phyloP scores from a whole-genome alignment of 2,329 filamentous ascomycete genomes.

The Lecanosticta acicola region DNA sequence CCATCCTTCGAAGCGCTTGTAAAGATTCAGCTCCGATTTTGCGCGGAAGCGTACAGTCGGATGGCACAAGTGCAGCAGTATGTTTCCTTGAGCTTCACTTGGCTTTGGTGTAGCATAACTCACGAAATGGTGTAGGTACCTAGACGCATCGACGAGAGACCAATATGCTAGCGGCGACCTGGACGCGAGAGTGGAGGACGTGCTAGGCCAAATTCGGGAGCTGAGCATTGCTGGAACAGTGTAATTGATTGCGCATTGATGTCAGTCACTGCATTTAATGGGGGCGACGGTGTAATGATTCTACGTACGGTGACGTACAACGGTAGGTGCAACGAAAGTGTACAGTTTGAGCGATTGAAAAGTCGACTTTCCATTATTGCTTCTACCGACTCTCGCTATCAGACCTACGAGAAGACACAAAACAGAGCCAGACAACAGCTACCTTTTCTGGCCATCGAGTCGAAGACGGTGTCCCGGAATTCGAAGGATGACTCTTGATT shows the following conservation, averaged over 20 bases:
- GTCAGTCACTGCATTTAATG: neutral
- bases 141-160: slow-evolving; percentile 91
- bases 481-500: no score
- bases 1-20: slow-evolving; percentile 96
- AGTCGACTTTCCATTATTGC: neutral
- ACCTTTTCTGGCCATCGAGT: no score
- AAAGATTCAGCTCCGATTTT: slow-evolving; percentile 97
- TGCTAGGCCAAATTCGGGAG: slow-evolving; percentile 93
- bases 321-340: neutral
- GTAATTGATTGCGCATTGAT: slow-evolving; percentile 26
- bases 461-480: no score
- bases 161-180: slow-evolving; percentile 92
- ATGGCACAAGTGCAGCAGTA: slow-evolving; percentile 99
- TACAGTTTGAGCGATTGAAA: neutral
- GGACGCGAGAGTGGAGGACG: slow-evolving; percentile 87
- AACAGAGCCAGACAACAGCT: no score
- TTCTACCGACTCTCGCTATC: no score
- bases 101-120: slow-evolving; percentile 3
- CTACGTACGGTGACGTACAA: neutral
- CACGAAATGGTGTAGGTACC: slow-evolving; percentile 28
- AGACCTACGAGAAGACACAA: neutral
- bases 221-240: slow-evolving; percentile 82
- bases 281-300: neutral
- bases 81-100: neutral
- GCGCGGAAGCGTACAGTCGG: slow-evolving; percentile 90